Conservation (phyloP, 352 stramenopile genomes). For the Phytophthora megakarya region DNA sequence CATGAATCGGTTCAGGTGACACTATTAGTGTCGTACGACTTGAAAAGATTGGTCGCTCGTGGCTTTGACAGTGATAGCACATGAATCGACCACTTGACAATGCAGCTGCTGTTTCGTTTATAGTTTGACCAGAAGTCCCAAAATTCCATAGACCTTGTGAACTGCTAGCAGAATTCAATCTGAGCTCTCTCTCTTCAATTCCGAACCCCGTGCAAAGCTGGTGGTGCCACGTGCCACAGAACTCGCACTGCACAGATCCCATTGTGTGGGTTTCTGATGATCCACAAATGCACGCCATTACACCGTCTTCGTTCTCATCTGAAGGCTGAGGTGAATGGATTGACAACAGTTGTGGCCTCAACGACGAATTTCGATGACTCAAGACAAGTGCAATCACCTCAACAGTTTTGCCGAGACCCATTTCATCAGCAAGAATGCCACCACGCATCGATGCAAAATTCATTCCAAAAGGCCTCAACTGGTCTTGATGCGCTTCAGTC, state of each 20-base stretch:
- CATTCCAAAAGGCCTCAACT: conserved; percentile 16
- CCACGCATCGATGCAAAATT: conserved; percentile 47
- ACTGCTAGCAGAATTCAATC: not conserved
- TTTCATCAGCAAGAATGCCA: conserved; percentile 93
- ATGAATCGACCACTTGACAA: conserved; percentile 45
- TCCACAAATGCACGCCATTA: conserved; percentile 61
- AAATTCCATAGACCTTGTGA: conserved; percentile 29
- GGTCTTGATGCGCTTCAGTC: conserved; percentile 1
- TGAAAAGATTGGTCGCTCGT: conserved; percentile 40
- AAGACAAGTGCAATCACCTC: conserved; percentile 73
- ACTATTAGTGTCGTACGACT: conserved; percentile 93
- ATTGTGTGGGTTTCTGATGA: conserved; percentile 36
- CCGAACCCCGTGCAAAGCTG: conserved; percentile 59
- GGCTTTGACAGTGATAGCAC: conserved; percentile 67
- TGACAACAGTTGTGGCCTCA: conserved; percentile 25
- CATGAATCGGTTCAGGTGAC: conserved; percentile 88
- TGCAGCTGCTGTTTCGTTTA: not conserved
- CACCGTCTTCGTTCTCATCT: not conserved
- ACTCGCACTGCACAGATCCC: conserved; percentile 56
- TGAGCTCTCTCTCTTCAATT: not conserved
- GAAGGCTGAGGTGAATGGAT: not conserved
- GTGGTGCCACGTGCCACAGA: conserved; percentile 68
- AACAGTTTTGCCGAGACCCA: conserved; percentile 91
- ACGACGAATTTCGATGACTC: conserved; percentile 48
- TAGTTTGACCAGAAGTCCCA: not conserved